These are phyloP conservation scores for Cryphonectria carpinicola DNA, from an alignment of 2,329 filamentous ascomycete genomes.

Conservation along the genomic window DNA sequence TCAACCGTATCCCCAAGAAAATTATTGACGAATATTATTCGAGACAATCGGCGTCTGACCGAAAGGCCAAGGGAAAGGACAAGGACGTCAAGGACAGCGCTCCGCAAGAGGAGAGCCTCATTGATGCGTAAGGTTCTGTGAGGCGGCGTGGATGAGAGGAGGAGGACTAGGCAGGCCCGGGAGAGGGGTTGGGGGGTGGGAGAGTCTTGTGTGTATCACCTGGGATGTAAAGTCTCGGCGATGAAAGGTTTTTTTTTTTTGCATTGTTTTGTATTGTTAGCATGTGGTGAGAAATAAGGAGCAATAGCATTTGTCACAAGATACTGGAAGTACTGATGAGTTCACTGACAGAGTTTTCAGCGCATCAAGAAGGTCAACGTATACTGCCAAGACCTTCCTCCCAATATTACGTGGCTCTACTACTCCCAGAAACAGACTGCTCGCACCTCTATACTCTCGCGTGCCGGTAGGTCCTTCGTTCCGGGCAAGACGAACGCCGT, in stretches of 20 bases:
- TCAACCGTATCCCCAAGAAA: slow-evolving; percentile 91
- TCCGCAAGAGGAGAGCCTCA: slow-evolving; percentile 41
- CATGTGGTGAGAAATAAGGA: slow-evolving; percentile 23
- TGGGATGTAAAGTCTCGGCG: slow-evolving; percentile 18
- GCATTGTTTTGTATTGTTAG: slow-evolving; percentile 23
- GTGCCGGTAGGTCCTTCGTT: slow-evolving; percentile 1
- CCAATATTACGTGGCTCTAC: background rate
- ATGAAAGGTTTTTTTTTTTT: slow-evolving; percentile 23
- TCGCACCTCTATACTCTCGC: slow-evolving; percentile 22
- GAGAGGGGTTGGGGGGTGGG: background rate
- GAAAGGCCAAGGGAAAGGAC: slow-evolving; percentile 65
- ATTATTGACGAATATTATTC: slow-evolving; percentile 83
- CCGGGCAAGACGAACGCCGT: slow-evolving; percentile 33
- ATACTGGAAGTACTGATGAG: background rate
- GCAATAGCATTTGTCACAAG: slow-evolving; percentile 24
- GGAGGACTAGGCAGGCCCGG: background rate
- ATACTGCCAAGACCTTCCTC: background rate
- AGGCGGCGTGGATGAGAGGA: background rate
- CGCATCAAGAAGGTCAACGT: background rate
- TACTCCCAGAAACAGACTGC: slow-evolving; percentile 19
- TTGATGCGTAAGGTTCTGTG: slow-evolving; percentile 38
- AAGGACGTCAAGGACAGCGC: slow-evolving; percentile 41
- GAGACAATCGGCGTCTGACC: slow-evolving; percentile 32
- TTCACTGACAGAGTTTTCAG: background rate
- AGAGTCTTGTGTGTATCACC: background rate